Conservation (phyloP, 768 basidiomycete species). For the Tulasnella sp. region DNA sequence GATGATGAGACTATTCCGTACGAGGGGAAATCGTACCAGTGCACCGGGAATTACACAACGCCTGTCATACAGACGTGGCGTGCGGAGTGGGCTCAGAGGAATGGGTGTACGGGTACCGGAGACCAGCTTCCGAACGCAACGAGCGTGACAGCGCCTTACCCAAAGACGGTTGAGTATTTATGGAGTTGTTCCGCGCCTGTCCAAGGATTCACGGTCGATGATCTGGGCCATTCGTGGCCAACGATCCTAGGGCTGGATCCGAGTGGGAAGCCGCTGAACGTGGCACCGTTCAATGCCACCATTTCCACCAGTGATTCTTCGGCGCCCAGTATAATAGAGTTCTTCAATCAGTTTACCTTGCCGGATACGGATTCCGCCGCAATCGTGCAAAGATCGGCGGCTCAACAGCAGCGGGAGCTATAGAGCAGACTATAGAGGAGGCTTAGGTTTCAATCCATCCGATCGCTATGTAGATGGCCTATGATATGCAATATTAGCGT, state of each 20-base stretch:
- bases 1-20: conserved; percentile 22
- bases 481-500: no score
- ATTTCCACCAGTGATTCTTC: no score
- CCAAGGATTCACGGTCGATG: conserved; percentile 18
- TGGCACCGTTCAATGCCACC: neutral
- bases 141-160: neutral
- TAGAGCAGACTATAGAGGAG: no score
- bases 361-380: no score
- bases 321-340: no score
- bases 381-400: no score
- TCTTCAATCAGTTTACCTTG: no score
- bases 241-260: conserved; percentile 21
- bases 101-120: conserved; percentile 21
- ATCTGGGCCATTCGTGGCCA: conserved; percentile 24
- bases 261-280: conserved; percentile 18
- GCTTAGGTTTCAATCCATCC: no score
- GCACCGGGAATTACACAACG: conserved; percentile 16
- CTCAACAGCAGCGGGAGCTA: no score
- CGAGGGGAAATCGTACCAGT: conserved; percentile 17
- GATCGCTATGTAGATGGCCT: no score
- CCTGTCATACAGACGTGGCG: conserved; percentile 20
- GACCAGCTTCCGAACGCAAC: neutral
- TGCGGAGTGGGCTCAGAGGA: conserved; percentile 21
- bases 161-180: no score
- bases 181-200: neutral